Percentiles rank a stretch among this genome's conserved stretches.
Conservation (phyloP, 306 rosid species). For the peach (Prunus persica) region Prunus_persica_NCBIv2 NC_034009.1:27977501-27978000, state of each 20-base stretch:
- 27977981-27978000: slow-evolving; percentile 94
- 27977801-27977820: slow-evolving; percentile 22
- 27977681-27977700: neutral
- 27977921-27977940: slow-evolving; percentile 8
- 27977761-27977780: slow-evolving; percentile 19
- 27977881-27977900: slow-evolving; percentile 23
- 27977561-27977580: neutral
- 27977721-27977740: slow-evolving; percentile 22
- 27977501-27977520: too few species aligned
- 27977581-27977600: neutral
- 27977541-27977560: neutral
- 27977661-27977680: neutral
- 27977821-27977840: slow-evolving; percentile 1
- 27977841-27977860: slow-evolving; percentile 36
- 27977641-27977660: neutral
- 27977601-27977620: neutral
- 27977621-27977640: neutral
- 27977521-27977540: neutral
- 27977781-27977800: slow-evolving; percentile 16
- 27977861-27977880: slow-evolving; percentile 27
- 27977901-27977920: slow-evolving; percentile 18
- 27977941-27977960: slow-evolving; percentile 29
- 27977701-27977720: slow-evolving; percentile 22
- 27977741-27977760: slow-evolving; percentile 25
- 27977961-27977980: slow-evolving; percentile 63